These are phyloP conservation scores for Paecilomyces niveus DNA, from an alignment of 2,329 filamentous ascomycete genomes.

Conservation along the genomic window DNA sequence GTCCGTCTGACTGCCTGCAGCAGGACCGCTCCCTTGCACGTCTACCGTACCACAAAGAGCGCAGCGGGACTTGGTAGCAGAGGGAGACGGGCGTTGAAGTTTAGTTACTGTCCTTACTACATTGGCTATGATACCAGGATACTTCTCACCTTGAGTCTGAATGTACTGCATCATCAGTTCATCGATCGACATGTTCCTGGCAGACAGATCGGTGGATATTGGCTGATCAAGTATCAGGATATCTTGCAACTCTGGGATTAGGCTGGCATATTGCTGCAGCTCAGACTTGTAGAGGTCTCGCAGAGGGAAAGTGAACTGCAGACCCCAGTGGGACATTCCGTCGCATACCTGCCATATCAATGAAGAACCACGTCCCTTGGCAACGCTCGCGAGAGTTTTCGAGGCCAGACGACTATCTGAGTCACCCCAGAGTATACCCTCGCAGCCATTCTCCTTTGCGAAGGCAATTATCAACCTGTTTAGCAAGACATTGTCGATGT, in stretches of 20 bases:
- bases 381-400: constrained; percentile 76
- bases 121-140: constrained; percentile 88
- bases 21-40: constrained; percentile 46
- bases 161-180: constrained; percentile 88
- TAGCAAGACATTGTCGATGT: constrained; percentile 64
- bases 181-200: constrained; percentile 71
- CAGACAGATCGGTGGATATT: constrained; percentile 27
- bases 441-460: constrained; percentile 54
- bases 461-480: constrained; percentile 63
- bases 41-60: constrained; percentile 64
- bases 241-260: constrained; percentile 44
- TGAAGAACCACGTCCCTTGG: constrained; percentile 80
- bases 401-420: constrained; percentile 84
- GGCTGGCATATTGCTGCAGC: constrained; percentile 57
- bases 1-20: constrained; percentile 42
- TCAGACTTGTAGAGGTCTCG: constrained; percentile 82
- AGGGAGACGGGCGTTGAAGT: constrained; percentile 45
- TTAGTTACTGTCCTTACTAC: constrained; percentile 90
- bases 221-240: constrained; percentile 39
- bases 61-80: constrained; percentile 41
- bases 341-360: constrained; percentile 78
- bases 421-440: constrained; percentile 72
- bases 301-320: constrained; percentile 68
- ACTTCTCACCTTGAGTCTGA: constrained; percentile 72
- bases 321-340: constrained; percentile 53